Base-by-base conservation (phyloP, 805 yeast species). In the Teunomyces stri region DNA sequence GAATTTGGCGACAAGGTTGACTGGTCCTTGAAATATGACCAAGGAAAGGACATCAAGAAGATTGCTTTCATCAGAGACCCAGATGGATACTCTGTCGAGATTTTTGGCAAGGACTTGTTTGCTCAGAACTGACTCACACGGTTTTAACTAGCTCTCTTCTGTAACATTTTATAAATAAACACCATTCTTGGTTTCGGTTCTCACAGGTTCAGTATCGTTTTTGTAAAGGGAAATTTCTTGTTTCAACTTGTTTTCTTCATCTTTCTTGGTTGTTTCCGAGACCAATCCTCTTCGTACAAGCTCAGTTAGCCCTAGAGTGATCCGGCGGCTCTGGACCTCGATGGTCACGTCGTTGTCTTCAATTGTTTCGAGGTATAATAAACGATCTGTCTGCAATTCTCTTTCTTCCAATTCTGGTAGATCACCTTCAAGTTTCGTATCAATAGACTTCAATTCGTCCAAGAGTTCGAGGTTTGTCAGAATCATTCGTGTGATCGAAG, bases 1-100 rank as follows among this genome's bases (percentile, higher is more conserved):
- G 64, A 73, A 43, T 69, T 60, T 45, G 74, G 75, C 20, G 74
- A 66, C 29, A 57, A 59, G 22, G 71, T 75, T 54, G 69, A 74
- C 50, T 87, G 90, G 85, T 68, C 80, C 4, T 68, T 76, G 45
- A 79, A 79, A 58, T 82, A 64, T 62, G 75, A 82, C 56, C 72
- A 78, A 49, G 85, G 85, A 29, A 74, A 69, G 34, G 35, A 30
- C 33, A 57, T 82, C 68, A 79, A 80, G 55, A 68, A 74, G 47
- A 70, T 85, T 63, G 97, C 89, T 2, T 85, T 89, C 57, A 65
- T 92, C 46, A 73, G 75, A 49, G 99, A 92, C 61, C 97, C 97
- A 11, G 98, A 92, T 68, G 89, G 90, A 61, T 94, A 92, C 73
- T 77, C 84, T 49, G 74, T 92, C 56, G 96, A 90, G 70, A 76